Percentiles rank a stretch among this genome's conserved stretches.
Evolutionary conservation across 768 basidiomycete genomes (phyloP).

Genomic region (Amanita pseudoporphyria): DNA sequence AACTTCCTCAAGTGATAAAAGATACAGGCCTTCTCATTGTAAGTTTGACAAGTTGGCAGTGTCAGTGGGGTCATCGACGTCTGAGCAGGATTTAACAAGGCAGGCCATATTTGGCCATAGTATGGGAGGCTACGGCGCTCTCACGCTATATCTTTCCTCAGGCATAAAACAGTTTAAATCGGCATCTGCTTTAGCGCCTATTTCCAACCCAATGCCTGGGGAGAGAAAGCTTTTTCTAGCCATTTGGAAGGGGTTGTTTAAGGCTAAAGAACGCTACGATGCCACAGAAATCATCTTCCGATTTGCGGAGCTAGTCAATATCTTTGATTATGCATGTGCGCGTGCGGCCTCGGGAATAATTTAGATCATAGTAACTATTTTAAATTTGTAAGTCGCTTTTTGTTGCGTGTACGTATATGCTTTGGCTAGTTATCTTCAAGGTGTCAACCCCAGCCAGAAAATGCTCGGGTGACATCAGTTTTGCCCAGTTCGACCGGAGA

Average conservation of each 20-base stretch:
- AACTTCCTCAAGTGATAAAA: constrained; percentile 75
- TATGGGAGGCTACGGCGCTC: constrained; percentile 96
- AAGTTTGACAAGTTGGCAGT: constrained; percentile 18
- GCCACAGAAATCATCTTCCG: constrained; percentile 73
- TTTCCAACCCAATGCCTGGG: constrained; percentile 89
- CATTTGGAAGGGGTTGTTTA: constrained; percentile 71
- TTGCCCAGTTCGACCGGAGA: too few species aligned
- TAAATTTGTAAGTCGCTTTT: constrained; percentile 52
- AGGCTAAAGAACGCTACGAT: constrained; percentile 70
- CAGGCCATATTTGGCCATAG: constrained; percentile 94
- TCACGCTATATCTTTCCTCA: constrained; percentile 81
- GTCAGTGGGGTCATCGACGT: neutral
- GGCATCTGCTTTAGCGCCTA: constrained; percentile 82
- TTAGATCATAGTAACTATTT: constrained; percentile 91
- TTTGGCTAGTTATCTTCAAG: constrained; percentile 24
- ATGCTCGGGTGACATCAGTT: too few species aligned
- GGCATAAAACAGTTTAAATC: constrained; percentile 67
- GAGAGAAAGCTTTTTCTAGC: constrained; percentile 81
- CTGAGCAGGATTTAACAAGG: constrained; percentile 60
- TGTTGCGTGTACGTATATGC: neutral
- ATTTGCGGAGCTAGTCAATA: constrained; percentile 53
- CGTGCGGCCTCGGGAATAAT: constrained; percentile 73
- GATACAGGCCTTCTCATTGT: constrained; percentile 72
- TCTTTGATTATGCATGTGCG: constrained; percentile 88
- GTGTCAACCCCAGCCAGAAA: too few species aligned